Conservation (phyloP, 345 rosid species). For the Cardamine occulta region DNA sequence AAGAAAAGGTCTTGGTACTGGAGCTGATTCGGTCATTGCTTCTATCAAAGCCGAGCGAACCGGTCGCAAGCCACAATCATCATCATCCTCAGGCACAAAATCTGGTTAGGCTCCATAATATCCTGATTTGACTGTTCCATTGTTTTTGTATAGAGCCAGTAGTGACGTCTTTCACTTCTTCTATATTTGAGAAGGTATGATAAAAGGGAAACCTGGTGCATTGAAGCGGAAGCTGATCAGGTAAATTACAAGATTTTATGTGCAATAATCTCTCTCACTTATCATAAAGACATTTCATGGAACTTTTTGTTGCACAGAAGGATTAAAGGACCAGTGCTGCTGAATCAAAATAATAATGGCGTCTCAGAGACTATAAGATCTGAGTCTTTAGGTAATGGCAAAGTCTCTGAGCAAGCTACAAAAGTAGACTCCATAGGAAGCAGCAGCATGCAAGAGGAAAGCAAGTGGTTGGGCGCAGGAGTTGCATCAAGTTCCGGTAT, state of each 20-base stretch:
- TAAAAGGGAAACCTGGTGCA: slow-evolving; percentile 64
- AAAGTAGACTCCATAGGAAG: slow-evolving; percentile 26
- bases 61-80: slow-evolving; percentile 61
- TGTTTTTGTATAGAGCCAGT: slow-evolving; percentile 5
- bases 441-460: slow-evolving; percentile 51
- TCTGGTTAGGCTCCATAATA: slow-evolving; percentile 48
- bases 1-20: slow-evolving; percentile 86
- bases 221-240: slow-evolving; percentile 75
- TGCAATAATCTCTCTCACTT: slow-evolving; percentile 15
- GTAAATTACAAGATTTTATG: slow-evolving; percentile 41
- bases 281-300: background rate
- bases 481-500: slow-evolving; percentile 41
- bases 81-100: slow-evolving; percentile 53
- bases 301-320: slow-evolving; percentile 48
- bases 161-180: slow-evolving; percentile 29
- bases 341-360: slow-evolving; percentile 32
- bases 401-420: slow-evolving; percentile 40
- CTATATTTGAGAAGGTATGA: slow-evolving; percentile 49
- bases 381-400: slow-evolving; percentile 58
- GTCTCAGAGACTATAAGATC: slow-evolving; percentile 45
- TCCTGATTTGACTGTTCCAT: background rate
- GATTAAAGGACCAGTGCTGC: slow-evolving; percentile 45
- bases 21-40: slow-evolving; percentile 84
- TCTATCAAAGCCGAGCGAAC: slow-evolving; percentile 92
- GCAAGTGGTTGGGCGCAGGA: slow-evolving; percentile 30